Conservation (phyloP, 805 yeast species). For the Starmerella bombi region DNA sequence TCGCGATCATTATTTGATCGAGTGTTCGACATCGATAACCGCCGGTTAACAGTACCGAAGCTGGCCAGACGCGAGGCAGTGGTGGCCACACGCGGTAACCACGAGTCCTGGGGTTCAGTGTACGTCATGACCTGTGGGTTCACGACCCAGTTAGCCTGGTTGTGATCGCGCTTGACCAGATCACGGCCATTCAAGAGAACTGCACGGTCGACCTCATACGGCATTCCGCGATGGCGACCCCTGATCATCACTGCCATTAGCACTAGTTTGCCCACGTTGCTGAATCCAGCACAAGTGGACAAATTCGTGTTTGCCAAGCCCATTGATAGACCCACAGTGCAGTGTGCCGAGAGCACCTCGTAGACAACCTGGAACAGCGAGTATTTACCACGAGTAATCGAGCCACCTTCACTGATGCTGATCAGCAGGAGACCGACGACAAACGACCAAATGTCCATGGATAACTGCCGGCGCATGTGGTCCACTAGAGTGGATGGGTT, state of each 20-base stretch:
- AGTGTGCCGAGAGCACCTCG: slow-evolving; percentile 89
- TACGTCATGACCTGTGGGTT: slow-evolving; percentile 13
- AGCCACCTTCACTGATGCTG: slow-evolving; percentile 70
- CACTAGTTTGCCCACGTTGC: slow-evolving; percentile 62
- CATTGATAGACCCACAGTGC: slow-evolving; percentile 85
- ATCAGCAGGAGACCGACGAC: slow-evolving; percentile 74
- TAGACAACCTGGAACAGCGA: slow-evolving; percentile 51
- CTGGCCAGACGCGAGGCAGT: slow-evolving; percentile 15
- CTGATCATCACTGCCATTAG: slow-evolving; percentile 82
- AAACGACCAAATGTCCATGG: slow-evolving; percentile 90
- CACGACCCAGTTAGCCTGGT: slow-evolving; percentile 19
- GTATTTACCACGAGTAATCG: slow-evolving; percentile 28
- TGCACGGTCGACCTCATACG: slow-evolving; percentile 87
- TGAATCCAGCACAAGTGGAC: slow-evolving; percentile 64
- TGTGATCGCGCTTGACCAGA: slow-evolving; percentile 20
- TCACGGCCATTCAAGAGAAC: slow-evolving; percentile 67
- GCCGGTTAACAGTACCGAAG: slow-evolving; percentile 13
- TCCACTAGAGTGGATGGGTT: slow-evolving; percentile 27
- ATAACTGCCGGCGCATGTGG: slow-evolving; percentile 81
- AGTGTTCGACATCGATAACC: no score
- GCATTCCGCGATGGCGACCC: slow-evolving; percentile 94
- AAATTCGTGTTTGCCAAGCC: slow-evolving; percentile 61
- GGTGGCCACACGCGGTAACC: slow-evolving; percentile 20
- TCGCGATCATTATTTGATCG: no score
- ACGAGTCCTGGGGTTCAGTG: slow-evolving; percentile 10